Evolutionary conservation across 345 rosid species (phyloP), one percentile per base, ranked within the genome.

Genomic region (Durio zibethinus): DNA sequence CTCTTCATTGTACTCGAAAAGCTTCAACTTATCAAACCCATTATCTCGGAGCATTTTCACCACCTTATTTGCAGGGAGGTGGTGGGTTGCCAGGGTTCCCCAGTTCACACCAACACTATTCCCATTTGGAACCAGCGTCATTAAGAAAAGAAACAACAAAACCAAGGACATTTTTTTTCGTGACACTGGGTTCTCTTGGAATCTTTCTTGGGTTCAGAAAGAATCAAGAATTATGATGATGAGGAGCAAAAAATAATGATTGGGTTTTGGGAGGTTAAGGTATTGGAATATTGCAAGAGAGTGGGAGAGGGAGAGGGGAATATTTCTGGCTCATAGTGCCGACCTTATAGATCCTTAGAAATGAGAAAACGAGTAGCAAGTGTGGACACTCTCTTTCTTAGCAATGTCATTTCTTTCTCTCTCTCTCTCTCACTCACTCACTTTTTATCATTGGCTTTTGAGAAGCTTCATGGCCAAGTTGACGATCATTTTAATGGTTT

Each of bases 21-120:
- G 69, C 69, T 74, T 74, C 69, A 61, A 18, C 68, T 74, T 74
- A n/a, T 27, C 40, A 31, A 60, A 0, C 20, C 69, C 69, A 27
- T 74, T 74, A 18, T 74, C 77, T 47, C 56, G 60, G 27, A 74
- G 69, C 77, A 74, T 74, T 42, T 74, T 60, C 66, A 60, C 77
- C 69, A 74, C 77, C 23, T 60, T 74, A 43, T 29, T 35, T 1
- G 77, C 29, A 7, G 56, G 77, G 10, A 74, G 69, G 11, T 57
- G 69, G 66, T 74, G 77, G 6, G 69, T 74, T 4, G 77, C n/a
- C 77, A 61, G 43, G 54, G 77, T 74, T 57, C 77, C 77, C 77
- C 77, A 61, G 68, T 60, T 74, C 42, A 74, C 69, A 5, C 77
- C 77, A 43, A 74, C 12, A n/a, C 56, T 2, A 20, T 27, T 27